These are phyloP conservation scores for Cerrena zonata DNA, from an alignment of 1,284 basidiomycete genomes.

Conservation along the genomic window DNA sequence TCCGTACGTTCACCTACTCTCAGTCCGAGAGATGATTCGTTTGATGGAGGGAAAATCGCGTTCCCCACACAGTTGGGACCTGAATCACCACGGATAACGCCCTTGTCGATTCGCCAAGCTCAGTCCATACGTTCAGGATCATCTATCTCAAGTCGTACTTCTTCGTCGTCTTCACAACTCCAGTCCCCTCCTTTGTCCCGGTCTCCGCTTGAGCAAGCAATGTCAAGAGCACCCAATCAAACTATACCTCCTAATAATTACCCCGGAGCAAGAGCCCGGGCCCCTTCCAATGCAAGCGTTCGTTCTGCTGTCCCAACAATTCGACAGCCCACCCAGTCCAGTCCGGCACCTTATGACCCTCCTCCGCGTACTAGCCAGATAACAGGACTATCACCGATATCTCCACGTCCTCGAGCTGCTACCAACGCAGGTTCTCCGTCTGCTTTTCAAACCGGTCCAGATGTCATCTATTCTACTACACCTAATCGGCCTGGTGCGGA, in stretches of 20 bases:
- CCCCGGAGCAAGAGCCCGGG: conserved; percentile 11
- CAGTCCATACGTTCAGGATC: conserved; percentile 9
- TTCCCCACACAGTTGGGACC: conserved; percentile 11
- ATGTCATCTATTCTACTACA: conserved; percentile 22
- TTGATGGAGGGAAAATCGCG: conserved; percentile 9
- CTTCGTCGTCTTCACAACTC: not conserved
- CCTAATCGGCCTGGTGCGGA: not conserved
- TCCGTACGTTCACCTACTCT: not conserved
- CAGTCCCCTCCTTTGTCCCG: not conserved
- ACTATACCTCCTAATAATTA: conserved; percentile 7
- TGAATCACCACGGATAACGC: conserved; percentile 7
- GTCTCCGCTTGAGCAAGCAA: not conserved
- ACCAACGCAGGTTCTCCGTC: conserved; percentile 17
- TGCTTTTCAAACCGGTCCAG: conserved; percentile 13
- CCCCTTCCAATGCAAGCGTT: conserved; percentile 17
- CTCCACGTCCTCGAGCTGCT: conserved; percentile 20
- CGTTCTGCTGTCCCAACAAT: conserved; percentile 13
- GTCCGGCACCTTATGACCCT: conserved; percentile 14
- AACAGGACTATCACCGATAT: not conserved
- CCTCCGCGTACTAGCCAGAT: conserved; percentile 6
- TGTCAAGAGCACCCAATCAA: not conserved
- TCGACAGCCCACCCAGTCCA: conserved; percentile 21
- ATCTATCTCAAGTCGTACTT: conserved; percentile 7
- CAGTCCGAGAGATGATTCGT: not conserved
- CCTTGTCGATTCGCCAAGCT: conserved; percentile 1